Evolutionary conservation across 2,329 filamentous ascomycete species (phyloP), one percentile per base, ranked within the genome.

Genomic region (Botrytis medusae): DNA sequence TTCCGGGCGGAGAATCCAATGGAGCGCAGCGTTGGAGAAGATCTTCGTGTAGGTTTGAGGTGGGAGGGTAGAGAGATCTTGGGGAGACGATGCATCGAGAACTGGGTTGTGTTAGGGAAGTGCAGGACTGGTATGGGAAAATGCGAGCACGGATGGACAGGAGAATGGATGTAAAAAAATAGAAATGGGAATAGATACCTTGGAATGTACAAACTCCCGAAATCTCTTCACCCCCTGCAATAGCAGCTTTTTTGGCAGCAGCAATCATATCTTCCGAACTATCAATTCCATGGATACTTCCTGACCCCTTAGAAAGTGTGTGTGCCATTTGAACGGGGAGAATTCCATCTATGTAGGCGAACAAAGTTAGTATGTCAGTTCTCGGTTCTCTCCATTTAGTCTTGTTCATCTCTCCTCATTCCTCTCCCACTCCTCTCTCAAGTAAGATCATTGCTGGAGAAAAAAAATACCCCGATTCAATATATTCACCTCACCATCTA

Each of bases 1-100:
- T 42, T 82, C 80, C 6, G 75, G 74, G 0, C 86, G 83, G 12
- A 93, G 84, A 78, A 92, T 89, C 90, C 90, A 92, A 81, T 79
- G 79, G 80, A 92, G 84, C 0, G 89, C 90, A 0, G 90, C 90
- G 77, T 91, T 91, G 72, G 89, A 91, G 79, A 92, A 92, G 77
- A 85, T 86, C 78, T 91, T 91, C 75, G 84, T 82, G 77, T 81
- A 85, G 6, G 9, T 72, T 1, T 20, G 81, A 3, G 46, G 25
- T 4, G 70, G 37, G 18, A 72, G 37, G 4, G n/a, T 67, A 1
- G 40, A 40, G 32, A 88, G 81, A 14, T 82, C 59, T 4, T 14
- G 75, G 2, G 83, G 85, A 10, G 48, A 54, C 10, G 48, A 54
- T 54, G 83, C 85, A 78, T 89, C 85, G 73, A 85, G 71, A 44